These are phyloP conservation scores for Agarophyton chilense DNA, from an alignment of 23 red algal species.

Conservation along the genomic window DNA sequence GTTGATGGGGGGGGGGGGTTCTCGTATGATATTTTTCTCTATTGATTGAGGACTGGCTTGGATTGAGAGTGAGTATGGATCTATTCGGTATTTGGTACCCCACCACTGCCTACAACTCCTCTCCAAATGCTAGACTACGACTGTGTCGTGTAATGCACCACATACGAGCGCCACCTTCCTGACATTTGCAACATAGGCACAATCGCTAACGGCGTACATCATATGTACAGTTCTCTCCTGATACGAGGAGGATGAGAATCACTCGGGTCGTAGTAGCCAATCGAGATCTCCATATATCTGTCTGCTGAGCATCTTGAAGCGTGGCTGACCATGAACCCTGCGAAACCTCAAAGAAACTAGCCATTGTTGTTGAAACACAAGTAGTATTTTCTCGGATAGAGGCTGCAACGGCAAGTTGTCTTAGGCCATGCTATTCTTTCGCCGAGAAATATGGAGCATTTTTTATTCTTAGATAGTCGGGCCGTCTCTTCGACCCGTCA, in stretches of 20 bases:
- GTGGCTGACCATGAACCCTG: neutral
- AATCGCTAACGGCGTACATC: neutral
- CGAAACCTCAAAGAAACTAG: neutral
- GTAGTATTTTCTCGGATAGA: neutral
- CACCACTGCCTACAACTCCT: neutral
- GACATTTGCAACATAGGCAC: neutral
- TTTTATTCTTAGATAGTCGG: neutral
- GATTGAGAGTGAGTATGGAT: neutral
- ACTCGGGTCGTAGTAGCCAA: neutral
- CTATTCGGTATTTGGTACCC: neutral
- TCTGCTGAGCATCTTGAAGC: neutral
- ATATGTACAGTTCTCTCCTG: slow-evolving; percentile 2
- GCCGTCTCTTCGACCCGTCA: neutral
- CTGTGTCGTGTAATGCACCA: neutral
- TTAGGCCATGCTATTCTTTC: neutral
- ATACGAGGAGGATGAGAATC: neutral
- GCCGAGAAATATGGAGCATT: neutral
- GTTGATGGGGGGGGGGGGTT: no score
- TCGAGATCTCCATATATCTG: neutral
- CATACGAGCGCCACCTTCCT: slow-evolving; percentile 1
- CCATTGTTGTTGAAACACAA: neutral
- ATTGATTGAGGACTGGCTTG: no score
- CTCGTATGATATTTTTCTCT: no score
- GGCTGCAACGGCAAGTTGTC: neutral
- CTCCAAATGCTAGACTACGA: neutral